These are phyloP conservation scores for Annulohypoxylon bovei DNA, from an alignment of 495 filamentous ascomycete species.

Conservation along the genomic window DNA sequence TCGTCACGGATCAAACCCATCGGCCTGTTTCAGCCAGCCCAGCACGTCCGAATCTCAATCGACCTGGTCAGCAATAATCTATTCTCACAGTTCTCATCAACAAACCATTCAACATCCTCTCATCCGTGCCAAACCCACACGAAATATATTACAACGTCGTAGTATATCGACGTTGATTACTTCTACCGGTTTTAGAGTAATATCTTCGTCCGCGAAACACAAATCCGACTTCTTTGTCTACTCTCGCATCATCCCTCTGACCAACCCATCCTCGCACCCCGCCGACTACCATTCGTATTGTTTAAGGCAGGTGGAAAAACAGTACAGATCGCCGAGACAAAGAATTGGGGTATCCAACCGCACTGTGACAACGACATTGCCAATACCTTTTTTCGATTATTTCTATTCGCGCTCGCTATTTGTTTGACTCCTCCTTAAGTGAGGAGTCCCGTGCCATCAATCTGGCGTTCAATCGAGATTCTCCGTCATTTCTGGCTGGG, in stretches of 20 bases:
- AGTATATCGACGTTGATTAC: conserved; percentile 14
- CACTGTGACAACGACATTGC: not conserved
- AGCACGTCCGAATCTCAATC: conserved; percentile 44
- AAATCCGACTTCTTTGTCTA: conserved; percentile 16
- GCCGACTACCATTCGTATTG: conserved; percentile 4
- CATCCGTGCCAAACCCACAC: not conserved
- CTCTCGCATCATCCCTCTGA: not conserved
- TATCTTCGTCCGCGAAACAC: conserved; percentile 19
- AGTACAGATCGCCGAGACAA: conserved; percentile 20
- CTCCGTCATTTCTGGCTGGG: conserved; percentile 41
- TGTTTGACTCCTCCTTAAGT: conserved; percentile 39
- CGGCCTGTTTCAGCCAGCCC: conserved; percentile 57
- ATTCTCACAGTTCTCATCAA: conserved; percentile 7
- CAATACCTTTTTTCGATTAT: conserved; percentile 20
- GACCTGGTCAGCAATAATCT: conserved; percentile 26
- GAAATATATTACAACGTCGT: conserved; percentile 15
- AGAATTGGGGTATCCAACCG: conserved; percentile 7
- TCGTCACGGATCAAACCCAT: conserved; percentile 51
- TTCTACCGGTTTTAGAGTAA: conserved; percentile 11
- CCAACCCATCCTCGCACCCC: conserved; percentile 13
- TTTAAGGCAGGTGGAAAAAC: conserved; percentile 4
- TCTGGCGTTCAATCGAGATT: conserved; percentile 46
- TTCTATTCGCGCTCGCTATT: conserved; percentile 25
- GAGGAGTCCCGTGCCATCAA: conserved; percentile 45
- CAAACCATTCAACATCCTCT: conserved; percentile 3